These are phyloP conservation scores for Fomitopsis schrenkii DNA, from an alignment of 1,284 basidiomycete genomes.

Conservation along the genomic window DNA sequence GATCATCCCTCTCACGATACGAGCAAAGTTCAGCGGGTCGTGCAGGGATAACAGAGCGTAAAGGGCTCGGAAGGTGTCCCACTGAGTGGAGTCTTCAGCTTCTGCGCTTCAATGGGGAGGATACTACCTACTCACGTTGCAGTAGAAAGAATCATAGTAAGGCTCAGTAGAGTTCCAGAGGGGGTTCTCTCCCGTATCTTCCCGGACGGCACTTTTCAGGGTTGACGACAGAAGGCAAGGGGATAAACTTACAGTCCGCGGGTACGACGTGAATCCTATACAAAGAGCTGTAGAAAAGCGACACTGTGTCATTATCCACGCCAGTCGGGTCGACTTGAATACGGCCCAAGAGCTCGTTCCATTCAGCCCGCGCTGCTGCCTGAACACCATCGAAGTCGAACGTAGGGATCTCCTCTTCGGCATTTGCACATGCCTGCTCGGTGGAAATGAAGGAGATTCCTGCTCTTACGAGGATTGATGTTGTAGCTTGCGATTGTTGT, in stretches of 20 bases:
- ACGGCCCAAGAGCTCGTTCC: conserved; percentile 54
- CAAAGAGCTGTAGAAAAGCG: conserved; percentile 59
- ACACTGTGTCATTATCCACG: conserved; percentile 44
- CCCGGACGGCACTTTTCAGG: not conserved
- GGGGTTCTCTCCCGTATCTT: conserved; percentile 69
- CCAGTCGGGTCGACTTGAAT: conserved; percentile 49
- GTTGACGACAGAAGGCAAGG: no score
- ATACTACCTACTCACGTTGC: conserved; percentile 42
- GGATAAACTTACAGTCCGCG: conserved; percentile 47
- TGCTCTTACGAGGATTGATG: conserved; percentile 47
- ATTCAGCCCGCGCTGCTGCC: conserved; percentile 38
- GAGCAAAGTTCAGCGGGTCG: conserved; percentile 51
- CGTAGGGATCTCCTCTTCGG: conserved; percentile 56
- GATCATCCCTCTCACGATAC: conserved; percentile 58
- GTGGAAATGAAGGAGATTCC: conserved; percentile 60
- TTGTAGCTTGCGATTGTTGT: conserved; percentile 19
- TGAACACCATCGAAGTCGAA: conserved; percentile 50
- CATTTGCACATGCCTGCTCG: conserved; percentile 56
- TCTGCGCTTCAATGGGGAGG: not conserved
- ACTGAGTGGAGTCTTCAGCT: conserved; percentile 30
- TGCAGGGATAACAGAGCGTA: conserved; percentile 60
- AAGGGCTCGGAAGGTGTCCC: conserved; percentile 62
- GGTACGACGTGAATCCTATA: conserved; percentile 67
- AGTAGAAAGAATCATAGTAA: conserved; percentile 67
- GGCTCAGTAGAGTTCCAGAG: conserved; percentile 62